Evolutionary conservation across 768 basidiomycete genomes (phyloP), one percentile per base, ranked within the genome.

Genomic region (Suillus plorans): DNA sequence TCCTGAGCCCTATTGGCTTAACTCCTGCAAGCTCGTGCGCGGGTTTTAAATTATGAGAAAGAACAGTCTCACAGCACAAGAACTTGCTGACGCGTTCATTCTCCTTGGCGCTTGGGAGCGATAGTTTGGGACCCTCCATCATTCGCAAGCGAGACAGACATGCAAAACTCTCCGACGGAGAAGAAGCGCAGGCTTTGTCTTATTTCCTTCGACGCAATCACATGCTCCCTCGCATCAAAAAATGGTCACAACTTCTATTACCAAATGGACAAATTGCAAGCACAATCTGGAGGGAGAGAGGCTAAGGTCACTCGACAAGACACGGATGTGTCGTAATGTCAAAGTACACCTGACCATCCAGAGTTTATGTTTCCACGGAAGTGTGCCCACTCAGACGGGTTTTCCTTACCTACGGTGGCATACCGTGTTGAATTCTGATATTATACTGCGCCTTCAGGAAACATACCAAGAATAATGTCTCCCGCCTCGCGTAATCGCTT

Each of bases 361-460:
- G 79, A 80, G 1, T 84, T 74, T n/a, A 82, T 49, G 36, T 77
- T 72, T 42, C 73, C 85, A 49, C 86, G 73, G 63, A 80, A 84
- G 67, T 83, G 78, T 3, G 86, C 82, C 67, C 78, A 85, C 71
- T 86, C 85, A 0, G 84, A 85, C 16, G 86, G 73, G 65, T 85
- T 86, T 12, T 84, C 80, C 69, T 87, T 87, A 8, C 85, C 85
- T 81, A 67, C 39, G 52, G n/a, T 44, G 18, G n/a, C 14, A 37
- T 5, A 14, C 22, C 5, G 18, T 18, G 39, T 60, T 63, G 22
- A 18, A 41, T 28, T 34, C 9, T 58, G 31, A 50, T 59, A 20
- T 56, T 16, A 14, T 9, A 20, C 14, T 34, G 8, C 8, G 14
- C 12, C 20, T n/a, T 59, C 34, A 39, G 1, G 0, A 2, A 44